Base-by-base conservation (phyloP, 106 monocot species). In the Chionographis japonica region DNA sequence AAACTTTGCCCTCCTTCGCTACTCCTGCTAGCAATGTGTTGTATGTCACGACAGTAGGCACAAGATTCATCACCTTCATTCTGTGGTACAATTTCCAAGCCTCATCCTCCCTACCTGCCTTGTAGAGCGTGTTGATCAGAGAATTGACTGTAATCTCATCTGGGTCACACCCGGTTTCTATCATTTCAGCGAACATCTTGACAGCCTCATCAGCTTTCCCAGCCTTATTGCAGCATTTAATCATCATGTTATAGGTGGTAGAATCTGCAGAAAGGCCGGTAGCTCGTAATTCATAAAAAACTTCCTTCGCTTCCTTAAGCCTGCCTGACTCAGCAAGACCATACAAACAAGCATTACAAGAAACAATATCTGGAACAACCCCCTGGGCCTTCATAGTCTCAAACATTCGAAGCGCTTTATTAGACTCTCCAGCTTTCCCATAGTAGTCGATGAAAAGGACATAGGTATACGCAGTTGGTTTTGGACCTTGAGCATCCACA, bases 391-490 rank as follows among this genome's bases (percentile, higher is more conserved):
- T 98, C 97, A 98, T 98, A 19, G 10, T 49, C 66, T 87, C 72
- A 73, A 78, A 92, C 16, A 50, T 85, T 16, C 81, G 54, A 51
- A 92, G 63, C 51, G 87, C 89, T 71, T 83, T 86, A 27, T 79
- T 74, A 50, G 70, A 74, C 6, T 80, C 72, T 19, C 90, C 83
- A 50, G 71, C 80, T 81, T 92, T 97, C 11, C 83, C 84, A 69
- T 87, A 86, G 75, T 85, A 81, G 74, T 98, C 87, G 42, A 98
- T 92, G 72, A 98, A 98, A 56, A 92, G 83, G 14, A 89, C 75
- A 65, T 81, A 92, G 0, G 89, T 86, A 61, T 84, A 84, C 27
- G 74, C 68, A 61, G 70, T 87, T 39, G 87, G 89, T 69, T 69
- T 85, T 10, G 65, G 79, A 37, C 87, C 85, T 50, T 79, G 62